Evolutionary conservation across 2,329 filamentous ascomycete species (phyloP), one percentile per base, ranked within the genome.

Genomic region (Diaporthe velutina): DNA sequence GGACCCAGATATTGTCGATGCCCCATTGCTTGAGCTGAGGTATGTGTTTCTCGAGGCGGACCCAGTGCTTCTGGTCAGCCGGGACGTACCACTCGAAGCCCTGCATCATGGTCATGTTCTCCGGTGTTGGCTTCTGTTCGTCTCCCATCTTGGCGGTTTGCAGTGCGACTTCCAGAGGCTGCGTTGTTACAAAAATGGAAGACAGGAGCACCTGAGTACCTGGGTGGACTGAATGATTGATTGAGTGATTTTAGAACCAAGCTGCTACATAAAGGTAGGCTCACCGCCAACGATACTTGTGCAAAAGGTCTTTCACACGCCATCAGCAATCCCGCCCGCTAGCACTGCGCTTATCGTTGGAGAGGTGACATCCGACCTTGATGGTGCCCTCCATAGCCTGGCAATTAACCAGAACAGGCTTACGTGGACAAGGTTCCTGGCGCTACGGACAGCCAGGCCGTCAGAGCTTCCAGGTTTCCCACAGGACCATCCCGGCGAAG

Each of bases 81-180:
- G 92, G 91, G 8, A 92, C 89, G 79, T 94, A 92, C 93, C 93
- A 95, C 84, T 95, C 93, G 79, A 94, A 94, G 19, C 88, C 90
- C 83, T 95, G 92, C 82, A 94, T 88, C 83, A 94, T 89, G 70
- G 90, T 88, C 80, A 84, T 84, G 76, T 89, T 89, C 79, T 87
- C 84, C 19, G 83, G 82, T 1, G 85, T 81, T 17, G 79, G 75
- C 58, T 77, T 40, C 60, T 76, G 74, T 71, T 71, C 60, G 75
- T 78, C 77, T 15, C 55, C 78, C 78, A 79, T 79, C 42, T 76
- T 77, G 76, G 50, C 71, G 67, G 19, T 48, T 57, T 54, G n/a
- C 70, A 54, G 61, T 42, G n/a, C n/a, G 77, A 78, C 79, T 33
- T 76, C 76, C 73, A 28, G 60, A 33, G 19, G 10, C 2, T 38